Evolutionary conservation across 352 stramenopile species (phyloP).

Genomic region (Globisporangium orthogonon): DNA sequence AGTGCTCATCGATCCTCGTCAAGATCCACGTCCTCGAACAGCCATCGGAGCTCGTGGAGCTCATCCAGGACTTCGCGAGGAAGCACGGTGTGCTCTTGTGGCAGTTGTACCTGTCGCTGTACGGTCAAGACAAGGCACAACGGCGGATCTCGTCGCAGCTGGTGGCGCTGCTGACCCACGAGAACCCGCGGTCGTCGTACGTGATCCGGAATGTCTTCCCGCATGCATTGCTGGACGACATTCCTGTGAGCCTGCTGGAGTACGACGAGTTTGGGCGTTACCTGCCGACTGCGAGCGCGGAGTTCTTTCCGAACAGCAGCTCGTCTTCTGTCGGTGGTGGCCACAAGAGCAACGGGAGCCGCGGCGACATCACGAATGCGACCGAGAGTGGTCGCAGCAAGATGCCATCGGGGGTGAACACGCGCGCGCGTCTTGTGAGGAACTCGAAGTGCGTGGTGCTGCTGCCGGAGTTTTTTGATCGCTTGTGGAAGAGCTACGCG

Average conservation of each 20-base stretch:
- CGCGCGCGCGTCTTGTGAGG: slow-evolving; percentile 59
- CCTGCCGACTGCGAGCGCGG: slow-evolving; percentile 44
- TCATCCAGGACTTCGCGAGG: slow-evolving; percentile 83
- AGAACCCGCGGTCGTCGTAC: slow-evolving; percentile 78
- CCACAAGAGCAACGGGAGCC: slow-evolving; percentile 31
- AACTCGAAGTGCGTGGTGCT: slow-evolving; percentile 78
- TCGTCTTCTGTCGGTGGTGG: slow-evolving; percentile 15
- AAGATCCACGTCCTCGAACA: slow-evolving; percentile 86
- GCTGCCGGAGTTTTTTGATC: slow-evolving; percentile 84
- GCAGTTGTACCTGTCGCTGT: slow-evolving; percentile 80
- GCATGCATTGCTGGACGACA: slow-evolving; percentile 71
- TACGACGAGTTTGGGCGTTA: slow-evolving; percentile 82
- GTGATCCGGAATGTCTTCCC: slow-evolving; percentile 84
- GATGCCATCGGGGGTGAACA: slow-evolving; percentile 70
- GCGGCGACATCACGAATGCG: slow-evolving; percentile 53
- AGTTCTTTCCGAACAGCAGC: slow-evolving; percentile 35
- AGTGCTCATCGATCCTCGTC: slow-evolving; percentile 82
- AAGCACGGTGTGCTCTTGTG: slow-evolving; percentile 79
- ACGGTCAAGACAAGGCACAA: slow-evolving; percentile 79
- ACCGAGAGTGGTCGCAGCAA: slow-evolving; percentile 67
- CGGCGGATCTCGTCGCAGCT: slow-evolving; percentile 82
- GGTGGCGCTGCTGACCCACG: slow-evolving; percentile 78
- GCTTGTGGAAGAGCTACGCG: slow-evolving; percentile 59
- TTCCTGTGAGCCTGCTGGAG: slow-evolving; percentile 62
- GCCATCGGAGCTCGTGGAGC: slow-evolving; percentile 76